Percentiles rank a stretch among this genome's conserved stretches.
Evolutionary conservation across 2,329 filamentous ascomycete species (phyloP).

Genomic region (Botrytis sinoallii): DNA sequence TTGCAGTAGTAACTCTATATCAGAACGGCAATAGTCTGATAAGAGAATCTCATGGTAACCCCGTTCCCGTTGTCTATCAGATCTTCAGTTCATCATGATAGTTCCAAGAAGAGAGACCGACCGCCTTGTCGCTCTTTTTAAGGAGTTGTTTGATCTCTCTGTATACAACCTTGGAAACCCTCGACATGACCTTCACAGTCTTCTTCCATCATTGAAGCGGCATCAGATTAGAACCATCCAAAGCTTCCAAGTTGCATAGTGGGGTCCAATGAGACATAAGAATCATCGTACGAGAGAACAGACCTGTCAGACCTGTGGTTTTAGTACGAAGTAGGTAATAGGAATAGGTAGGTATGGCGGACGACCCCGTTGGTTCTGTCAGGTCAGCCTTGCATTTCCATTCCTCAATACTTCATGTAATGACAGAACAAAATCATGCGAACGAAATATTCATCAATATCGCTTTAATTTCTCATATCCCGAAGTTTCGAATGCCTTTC

Average conservation of each 20-base stretch:
- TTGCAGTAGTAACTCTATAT: background rate
- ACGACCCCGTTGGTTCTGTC: background rate
- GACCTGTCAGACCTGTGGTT: background rate
- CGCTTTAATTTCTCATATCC: background rate
- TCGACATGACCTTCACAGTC: background rate
- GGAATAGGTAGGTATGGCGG: background rate
- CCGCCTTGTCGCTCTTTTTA: background rate
- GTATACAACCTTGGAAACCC: too few relatives aligned
- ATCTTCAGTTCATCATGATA: background rate
- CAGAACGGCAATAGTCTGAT: background rate
- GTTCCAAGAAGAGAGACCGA: background rate
- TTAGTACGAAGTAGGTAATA: background rate
- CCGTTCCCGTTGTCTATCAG: background rate
- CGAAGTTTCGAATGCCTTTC: background rate
- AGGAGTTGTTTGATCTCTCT: background rate
- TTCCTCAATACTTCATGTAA: background rate
- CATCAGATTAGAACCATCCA: background rate
- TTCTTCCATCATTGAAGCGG: background rate
- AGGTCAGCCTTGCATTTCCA: background rate
- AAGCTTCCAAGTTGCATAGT: background rate
- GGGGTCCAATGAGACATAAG: background rate
- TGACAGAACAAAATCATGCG: conserved; percentile 4
- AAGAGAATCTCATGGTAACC: background rate
- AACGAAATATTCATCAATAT: background rate
- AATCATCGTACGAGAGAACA: background rate